phyloP scores from a whole-genome alignment of 495 filamentous ascomycete genomes.

The Chaetomium fimeti region DNA sequence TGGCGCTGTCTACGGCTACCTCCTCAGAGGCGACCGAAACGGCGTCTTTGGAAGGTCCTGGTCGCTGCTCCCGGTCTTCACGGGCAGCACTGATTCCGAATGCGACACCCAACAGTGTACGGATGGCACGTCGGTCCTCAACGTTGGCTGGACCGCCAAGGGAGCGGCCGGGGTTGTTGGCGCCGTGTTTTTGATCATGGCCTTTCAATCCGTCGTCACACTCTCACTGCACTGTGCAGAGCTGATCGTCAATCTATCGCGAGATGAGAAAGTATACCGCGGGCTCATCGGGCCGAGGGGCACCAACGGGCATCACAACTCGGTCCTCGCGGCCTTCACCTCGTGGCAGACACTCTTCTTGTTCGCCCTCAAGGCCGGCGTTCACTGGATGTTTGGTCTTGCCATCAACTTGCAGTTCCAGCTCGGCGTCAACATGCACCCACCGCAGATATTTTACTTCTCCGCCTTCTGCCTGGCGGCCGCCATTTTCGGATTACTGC shows the following conservation, averaged over 20 bases:
- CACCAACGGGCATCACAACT: constrained; percentile 37
- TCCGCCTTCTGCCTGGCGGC: constrained; percentile 33
- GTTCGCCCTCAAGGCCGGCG: constrained; percentile 43
- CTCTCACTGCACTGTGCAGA: constrained; percentile 48
- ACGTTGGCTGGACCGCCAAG: constrained; percentile 31
- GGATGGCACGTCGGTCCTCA: constrained; percentile 38
- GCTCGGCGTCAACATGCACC: constrained; percentile 40
- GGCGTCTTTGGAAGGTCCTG: constrained; percentile 36
- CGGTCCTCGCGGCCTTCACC: constrained; percentile 38
- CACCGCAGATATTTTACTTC: constrained; percentile 41
- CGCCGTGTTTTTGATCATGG: constrained; percentile 34
- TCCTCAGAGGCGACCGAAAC: constrained; percentile 26
- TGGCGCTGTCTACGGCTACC: constrained; percentile 28
- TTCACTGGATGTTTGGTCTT: constrained; percentile 52
- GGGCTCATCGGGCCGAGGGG: constrained; percentile 32
- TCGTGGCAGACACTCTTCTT: constrained; percentile 47
- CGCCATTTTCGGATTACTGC: constrained; percentile 40
- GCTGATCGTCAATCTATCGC: constrained; percentile 46
- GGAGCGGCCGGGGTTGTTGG: constrained; percentile 28
- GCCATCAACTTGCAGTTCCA: constrained; percentile 36
- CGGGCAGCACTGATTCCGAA: constrained; percentile 28
- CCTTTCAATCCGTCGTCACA: constrained; percentile 39
- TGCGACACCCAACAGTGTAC: constrained; percentile 33
- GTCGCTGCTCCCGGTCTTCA: constrained; percentile 31
- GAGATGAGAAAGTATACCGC: constrained; percentile 47